Conservation (phyloP, 495 filamentous ascomycete genomes). For the Daldinia decipiens region DNA sequence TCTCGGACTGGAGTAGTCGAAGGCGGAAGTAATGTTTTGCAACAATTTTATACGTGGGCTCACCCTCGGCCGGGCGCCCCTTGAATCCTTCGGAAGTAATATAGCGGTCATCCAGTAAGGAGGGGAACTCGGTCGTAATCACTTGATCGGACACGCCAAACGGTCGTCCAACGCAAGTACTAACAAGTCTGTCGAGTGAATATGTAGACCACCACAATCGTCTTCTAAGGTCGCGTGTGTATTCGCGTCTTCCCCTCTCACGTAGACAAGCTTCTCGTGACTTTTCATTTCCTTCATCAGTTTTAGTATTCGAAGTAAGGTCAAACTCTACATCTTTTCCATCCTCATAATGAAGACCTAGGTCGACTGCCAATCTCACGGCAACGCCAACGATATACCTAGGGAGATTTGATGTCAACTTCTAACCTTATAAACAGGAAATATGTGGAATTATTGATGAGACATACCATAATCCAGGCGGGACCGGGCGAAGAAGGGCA, state of each 20-base stretch:
- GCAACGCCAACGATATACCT: slow-evolving; percentile 94
- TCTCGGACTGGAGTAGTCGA: slow-evolving; percentile 93
- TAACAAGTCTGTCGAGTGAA: slow-evolving; percentile 90
- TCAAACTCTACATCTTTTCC: slow-evolving; percentile 72
- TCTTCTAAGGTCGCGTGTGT: slow-evolving; percentile 84
- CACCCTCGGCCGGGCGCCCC: slow-evolving; percentile 59
- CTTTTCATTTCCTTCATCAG: slow-evolving; percentile 45
- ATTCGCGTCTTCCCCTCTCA: slow-evolving; percentile 82
- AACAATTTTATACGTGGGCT: slow-evolving; percentile 86
- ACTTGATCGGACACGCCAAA: slow-evolving; percentile 95
- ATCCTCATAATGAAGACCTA: slow-evolving; percentile 94
- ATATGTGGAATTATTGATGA: background rate
- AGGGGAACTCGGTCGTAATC: slow-evolving; percentile 93
- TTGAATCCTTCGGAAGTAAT: slow-evolving; percentile 86
- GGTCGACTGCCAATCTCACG: slow-evolving; percentile 86
- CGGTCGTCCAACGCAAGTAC: slow-evolving; percentile 89
- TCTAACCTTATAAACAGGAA: background rate
- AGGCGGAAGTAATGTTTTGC: slow-evolving; percentile 92
- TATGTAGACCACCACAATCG: slow-evolving; percentile 98
- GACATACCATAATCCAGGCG: slow-evolving; percentile 82
- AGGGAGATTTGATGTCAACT: slow-evolving; percentile 25
- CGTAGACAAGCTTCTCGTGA: slow-evolving; percentile 45
- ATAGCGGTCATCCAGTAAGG: slow-evolving; percentile 83
- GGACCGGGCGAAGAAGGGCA: slow-evolving; percentile 87
- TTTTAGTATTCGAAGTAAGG: slow-evolving; percentile 26